phyloP scores from a whole-genome alignment of 768 basidiomycete genomes.

The Hortiboletus flavorubellus region DNA sequence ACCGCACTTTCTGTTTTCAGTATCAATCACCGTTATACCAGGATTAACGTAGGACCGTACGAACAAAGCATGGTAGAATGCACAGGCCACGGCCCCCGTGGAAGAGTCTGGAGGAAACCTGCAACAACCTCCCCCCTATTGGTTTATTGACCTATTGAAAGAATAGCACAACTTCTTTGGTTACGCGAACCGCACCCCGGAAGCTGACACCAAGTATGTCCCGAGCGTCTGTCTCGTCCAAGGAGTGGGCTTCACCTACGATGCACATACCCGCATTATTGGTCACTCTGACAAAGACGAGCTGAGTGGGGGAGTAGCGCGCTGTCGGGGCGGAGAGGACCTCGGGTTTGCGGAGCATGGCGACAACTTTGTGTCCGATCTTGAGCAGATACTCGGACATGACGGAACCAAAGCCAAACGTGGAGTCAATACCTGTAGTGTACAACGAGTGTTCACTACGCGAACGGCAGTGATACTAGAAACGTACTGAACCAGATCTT shows the following conservation, averaged over 20 bases:
- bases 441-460: not conserved
- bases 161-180: conserved; percentile 28
- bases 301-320: conserved; percentile 20
- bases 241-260: conserved; percentile 36
- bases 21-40: not conserved
- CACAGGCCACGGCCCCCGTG: conserved; percentile 13
- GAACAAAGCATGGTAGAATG: conserved; percentile 29
- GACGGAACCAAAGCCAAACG: conserved; percentile 37
- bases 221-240: conserved; percentile 30
- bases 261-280: conserved; percentile 33
- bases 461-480: not conserved
- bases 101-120: conserved; percentile 32
- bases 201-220: conserved; percentile 37
- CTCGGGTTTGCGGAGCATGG: conserved; percentile 41
- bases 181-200: conserved; percentile 34
- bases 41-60: not conserved
- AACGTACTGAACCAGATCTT: conserved; percentile 21
- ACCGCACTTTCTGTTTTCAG: conserved; percentile 16
- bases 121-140: conserved; percentile 36
- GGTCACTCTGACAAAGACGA: conserved; percentile 31
- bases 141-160: conserved; percentile 41
- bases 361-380: conserved; percentile 37
- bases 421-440: conserved; percentile 32
- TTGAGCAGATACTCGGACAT: conserved; percentile 33
- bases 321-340: conserved; percentile 27